phyloP scores from a whole-genome alignment of 2,329 filamentous ascomycete genomes.

The Verticillium albo-atrum region DNA sequence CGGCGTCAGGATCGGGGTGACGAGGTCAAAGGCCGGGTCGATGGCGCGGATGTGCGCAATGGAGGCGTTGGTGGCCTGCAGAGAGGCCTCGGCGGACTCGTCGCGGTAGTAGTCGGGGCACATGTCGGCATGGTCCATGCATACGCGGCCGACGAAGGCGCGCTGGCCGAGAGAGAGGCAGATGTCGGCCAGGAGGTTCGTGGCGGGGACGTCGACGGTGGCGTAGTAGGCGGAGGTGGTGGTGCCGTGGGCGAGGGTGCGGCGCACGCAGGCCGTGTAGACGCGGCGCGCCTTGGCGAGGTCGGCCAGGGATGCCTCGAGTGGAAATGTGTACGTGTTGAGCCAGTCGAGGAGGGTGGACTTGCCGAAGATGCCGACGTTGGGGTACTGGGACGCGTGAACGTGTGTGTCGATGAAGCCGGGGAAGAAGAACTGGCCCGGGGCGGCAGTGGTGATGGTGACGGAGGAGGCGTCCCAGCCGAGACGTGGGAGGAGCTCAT shows the following conservation, averaged over 20 bases:
- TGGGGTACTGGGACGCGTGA: constrained; percentile 92
- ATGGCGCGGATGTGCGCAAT: constrained; percentile 63
- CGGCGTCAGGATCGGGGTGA: constrained; percentile 77
- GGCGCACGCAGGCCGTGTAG: constrained; percentile 73
- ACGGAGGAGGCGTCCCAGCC: constrained; percentile 40
- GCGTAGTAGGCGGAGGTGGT: constrained; percentile 95
- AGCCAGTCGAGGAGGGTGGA: constrained; percentile 92
- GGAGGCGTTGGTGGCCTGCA: constrained; percentile 51
- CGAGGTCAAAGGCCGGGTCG: constrained; percentile 60
- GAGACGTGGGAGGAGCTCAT: constrained; percentile 32
- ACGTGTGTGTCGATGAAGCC: constrained; percentile 92
- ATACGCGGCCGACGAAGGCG: constrained; percentile 88
- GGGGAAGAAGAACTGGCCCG: constrained; percentile 73
- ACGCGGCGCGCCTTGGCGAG: constrained; percentile 60
- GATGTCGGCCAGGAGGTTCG: constrained; percentile 84
- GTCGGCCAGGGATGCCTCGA: constrained; percentile 72
- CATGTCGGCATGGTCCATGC: constrained; percentile 71
- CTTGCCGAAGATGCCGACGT: constrained; percentile 89
- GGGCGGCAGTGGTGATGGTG: constrained; percentile 27
- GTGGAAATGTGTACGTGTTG: constrained; percentile 88
- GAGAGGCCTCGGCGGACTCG: constrained; percentile 51
- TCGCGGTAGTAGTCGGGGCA: constrained; percentile 80
- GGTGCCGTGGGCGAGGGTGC: constrained; percentile 84
- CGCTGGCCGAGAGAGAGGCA: constrained; percentile 78
- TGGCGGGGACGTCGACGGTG: constrained; percentile 79